Base-by-base conservation (phyloP, 2,329 filamentous ascomycete species). In the Nectriaceae sp. region DNA sequence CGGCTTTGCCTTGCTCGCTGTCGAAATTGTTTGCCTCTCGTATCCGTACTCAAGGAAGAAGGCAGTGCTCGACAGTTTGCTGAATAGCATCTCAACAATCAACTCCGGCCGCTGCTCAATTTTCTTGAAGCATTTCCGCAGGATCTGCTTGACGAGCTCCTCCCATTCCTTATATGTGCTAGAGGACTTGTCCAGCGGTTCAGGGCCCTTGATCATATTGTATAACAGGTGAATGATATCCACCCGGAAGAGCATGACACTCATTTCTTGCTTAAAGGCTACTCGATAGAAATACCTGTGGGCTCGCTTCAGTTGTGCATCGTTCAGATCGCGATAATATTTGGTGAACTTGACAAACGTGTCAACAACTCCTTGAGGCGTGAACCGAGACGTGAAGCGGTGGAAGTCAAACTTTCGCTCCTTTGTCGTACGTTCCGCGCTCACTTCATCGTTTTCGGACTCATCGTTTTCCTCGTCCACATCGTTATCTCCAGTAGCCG, bases 341-440 rank as follows among this genome's bases (percentile, higher is more conserved):
- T 79, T 82, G 1, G 86, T 84, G 54, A 97, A 91, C 3, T 83
- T 77, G 22, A 96, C 79, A 65, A 96, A 99, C 0, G 93, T 95
- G 66, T 97, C 87, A 39, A 99, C 84, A 20, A 91, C 92, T 44
- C 82, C 84, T 66, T 97, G 92, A 0, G 86, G 87, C 40, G 88
- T 81, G 62, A 97, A 97, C 45, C 88, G 88, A 22, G 82, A 78
- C 11, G 88, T 78, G 65, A 97, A 97, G 3, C 87, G 83, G 49
- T 81, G 84, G 65, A 99, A 99, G 70, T 97, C 90, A 66, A 99
- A 99, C 60, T 93, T 96, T 44, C 94, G 85, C 67, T 99, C 94
- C 36, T 82, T 86, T 20, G 84, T 85, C 0, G 84, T 82, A 46
- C 80, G 80, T 57, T 91, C 85, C 1, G 87, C 89, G 59, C 84